Evolutionary conservation across 495 filamentous ascomycete species (phyloP).

Genomic region (Aspergillus sclerotioniger): DNA sequence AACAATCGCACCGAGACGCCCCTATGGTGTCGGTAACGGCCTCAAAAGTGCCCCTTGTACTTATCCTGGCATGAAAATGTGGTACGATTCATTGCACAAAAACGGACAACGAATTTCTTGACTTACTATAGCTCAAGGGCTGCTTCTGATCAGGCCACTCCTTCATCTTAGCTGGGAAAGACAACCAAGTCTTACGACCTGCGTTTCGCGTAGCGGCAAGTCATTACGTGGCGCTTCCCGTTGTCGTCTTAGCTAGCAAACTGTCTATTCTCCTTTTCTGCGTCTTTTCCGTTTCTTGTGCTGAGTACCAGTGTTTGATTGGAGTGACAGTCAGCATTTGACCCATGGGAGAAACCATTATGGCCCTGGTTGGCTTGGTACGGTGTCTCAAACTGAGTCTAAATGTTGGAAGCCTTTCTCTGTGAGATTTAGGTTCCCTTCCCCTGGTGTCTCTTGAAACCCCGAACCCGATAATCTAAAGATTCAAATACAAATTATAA

Average conservation of each 20-base stretch:
- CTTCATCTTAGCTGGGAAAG: neutral
- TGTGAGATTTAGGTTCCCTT: conserved; percentile 19
- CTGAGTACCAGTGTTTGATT: conserved; percentile 14
- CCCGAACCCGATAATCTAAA: neutral
- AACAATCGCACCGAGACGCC: conserved; percentile 20
- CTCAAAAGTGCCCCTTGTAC: conserved; percentile 29
- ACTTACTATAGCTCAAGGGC: neutral
- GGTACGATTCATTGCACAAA: conserved; percentile 21
- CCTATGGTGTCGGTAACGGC: conserved; percentile 16
- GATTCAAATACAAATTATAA: neutral
- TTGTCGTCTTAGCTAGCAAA: conserved; percentile 1
- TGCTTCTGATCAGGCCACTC: conserved; percentile 2
- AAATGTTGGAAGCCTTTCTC: conserved; percentile 26
- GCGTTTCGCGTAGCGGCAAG: neutral
- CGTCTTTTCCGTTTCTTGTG: conserved; percentile 15
- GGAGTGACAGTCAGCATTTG: conserved; percentile 18
- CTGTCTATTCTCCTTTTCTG: conserved; percentile 12
- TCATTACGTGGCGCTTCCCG: conserved; percentile 1
- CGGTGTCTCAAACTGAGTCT: conserved; percentile 26
- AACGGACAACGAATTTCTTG: conserved; percentile 25
- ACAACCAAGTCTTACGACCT: neutral
- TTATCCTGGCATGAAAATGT: conserved; percentile 28
- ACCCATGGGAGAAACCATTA: conserved; percentile 20
- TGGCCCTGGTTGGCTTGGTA: conserved; percentile 22
- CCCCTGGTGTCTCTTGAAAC: neutral